phyloP scores from a whole-genome alignment of 176 grass and related monocot genomes.

The Themeda triandra region DNA sequence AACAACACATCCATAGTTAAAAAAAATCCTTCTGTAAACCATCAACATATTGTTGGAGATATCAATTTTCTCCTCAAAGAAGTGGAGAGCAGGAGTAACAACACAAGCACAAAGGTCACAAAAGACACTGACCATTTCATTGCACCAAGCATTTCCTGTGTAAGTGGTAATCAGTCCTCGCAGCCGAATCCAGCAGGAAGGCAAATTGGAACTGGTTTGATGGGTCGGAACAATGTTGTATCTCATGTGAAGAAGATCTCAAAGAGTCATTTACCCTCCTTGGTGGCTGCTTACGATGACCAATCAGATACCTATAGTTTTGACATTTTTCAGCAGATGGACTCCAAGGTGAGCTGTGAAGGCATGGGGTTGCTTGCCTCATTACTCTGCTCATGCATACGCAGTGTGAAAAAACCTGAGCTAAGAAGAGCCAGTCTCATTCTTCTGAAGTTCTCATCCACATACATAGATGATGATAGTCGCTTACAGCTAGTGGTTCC shows the following conservation, averaged over 20 bases:
- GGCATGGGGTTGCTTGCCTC: conserved; percentile 97
- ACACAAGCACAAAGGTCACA: conserved; percentile 22
- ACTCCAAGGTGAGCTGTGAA: conserved; percentile 62
- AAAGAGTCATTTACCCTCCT: conserved; percentile 64
- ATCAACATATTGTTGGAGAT: conserved; percentile 72
- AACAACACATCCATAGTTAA: conserved; percentile 29
- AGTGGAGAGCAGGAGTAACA: conserved; percentile 50
- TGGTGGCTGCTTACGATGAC: conserved; percentile 76
- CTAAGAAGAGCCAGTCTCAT: conserved; percentile 83
- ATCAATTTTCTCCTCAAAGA: conserved; percentile 80
- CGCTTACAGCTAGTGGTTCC: conserved; percentile 89
- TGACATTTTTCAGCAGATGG: conserved; percentile 51
- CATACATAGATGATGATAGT: conserved; percentile 96
- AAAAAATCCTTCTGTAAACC: conserved; percentile 41
- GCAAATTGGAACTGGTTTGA: conserved; percentile 32
- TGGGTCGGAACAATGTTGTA: conserved; percentile 25
- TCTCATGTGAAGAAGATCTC: conserved; percentile 62
- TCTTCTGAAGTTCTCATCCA: conserved; percentile 61
- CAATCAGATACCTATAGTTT: conserved; percentile 69
- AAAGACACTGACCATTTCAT: conserved; percentile 18
- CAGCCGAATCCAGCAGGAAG: conserved; percentile 27
- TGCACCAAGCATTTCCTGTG: conserved; percentile 29
- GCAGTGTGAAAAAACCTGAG: conserved; percentile 92
- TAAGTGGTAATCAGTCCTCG: conserved; percentile 19
- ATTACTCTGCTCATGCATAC: conserved; percentile 88